Base-by-base conservation (phyloP, 345 rosid genomes). In the Eucalyptus marginata region DNA sequence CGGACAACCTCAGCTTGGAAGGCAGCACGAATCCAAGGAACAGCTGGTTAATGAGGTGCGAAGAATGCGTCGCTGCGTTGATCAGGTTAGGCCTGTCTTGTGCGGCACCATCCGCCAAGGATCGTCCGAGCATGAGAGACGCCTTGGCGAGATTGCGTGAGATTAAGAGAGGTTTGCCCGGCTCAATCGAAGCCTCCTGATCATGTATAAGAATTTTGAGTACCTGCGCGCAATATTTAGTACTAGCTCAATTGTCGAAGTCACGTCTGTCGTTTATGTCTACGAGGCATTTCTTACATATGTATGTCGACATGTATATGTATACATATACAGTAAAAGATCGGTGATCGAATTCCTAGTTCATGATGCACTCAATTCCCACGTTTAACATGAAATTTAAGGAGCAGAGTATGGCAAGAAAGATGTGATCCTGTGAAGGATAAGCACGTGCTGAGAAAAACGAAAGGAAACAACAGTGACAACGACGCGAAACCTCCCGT, bases 81-180 rank as follows among this genome's bases (percentile, higher is more conserved):
- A 66, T 90, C 46, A 46, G 64, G 86, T 47, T 90, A 43, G 92
- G 92, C 43, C 76, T 90, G 79, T 52, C 89, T 13, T 90, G 92
- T 85, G 90, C 89, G 18, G 68, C 66, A 14, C 86, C 85, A 18
- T 50, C 89, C 5, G 33, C 92, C 33, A 87, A 49, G 86, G 92
- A 90, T 33, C 92, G 90, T 68, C 49, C 80, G 31, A 64, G 88
- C 87, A 90, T 89, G 89, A 87, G 89, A 87, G 90, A 90, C 24
- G 66, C 84, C 79, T 59, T 90, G 80, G 24, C 46, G 18, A 86
- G 25, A 86, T 51, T 90, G 58, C 88, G 49, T 8, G 68, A 90
- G 88, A 59, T 88, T 1, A 88, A 90, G 87, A 86, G 44, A 44
- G 46, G n/a, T 31, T 64, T 86, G 44, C 25, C 51, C n/a, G 54